A percentile compares a stretch with the other conserved stretches of the same genome.
These are phyloP conservation scores for Lentinula edodes DNA, from an alignment of 768 basidiomycete genomes.

Conservation along the genomic window DNA sequence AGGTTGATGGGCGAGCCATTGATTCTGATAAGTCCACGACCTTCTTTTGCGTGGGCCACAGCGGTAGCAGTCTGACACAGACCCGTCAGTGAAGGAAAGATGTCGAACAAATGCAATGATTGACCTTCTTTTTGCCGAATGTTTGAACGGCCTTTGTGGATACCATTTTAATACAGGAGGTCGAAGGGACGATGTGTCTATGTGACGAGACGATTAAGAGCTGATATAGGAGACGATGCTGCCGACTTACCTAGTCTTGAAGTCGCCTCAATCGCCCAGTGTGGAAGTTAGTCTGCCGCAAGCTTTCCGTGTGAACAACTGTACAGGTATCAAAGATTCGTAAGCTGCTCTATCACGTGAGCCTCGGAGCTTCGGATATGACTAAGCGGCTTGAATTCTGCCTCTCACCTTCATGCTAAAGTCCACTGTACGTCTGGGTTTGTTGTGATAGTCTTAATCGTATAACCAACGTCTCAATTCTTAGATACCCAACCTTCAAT, in stretches of 20 bases:
- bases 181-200: constrained; percentile 15
- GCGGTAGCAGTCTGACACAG: constrained; percentile 85
- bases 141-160: constrained; percentile 93
- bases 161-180: constrained; percentile 48
- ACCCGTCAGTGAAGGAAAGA: constrained; percentile 5
- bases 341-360: not conserved
- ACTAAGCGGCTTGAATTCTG: not conserved
- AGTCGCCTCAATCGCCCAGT: not conserved
- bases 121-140: constrained; percentile 99
- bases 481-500: not conserved
- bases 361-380: not conserved
- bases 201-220: constrained; percentile 7
- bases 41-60: constrained; percentile 94
- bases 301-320: not conserved
- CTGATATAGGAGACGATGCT: constrained; percentile 6
- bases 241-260: constrained; percentile 11
- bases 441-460: not conserved
- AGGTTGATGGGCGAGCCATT: constrained; percentile 97
- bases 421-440: not conserved
- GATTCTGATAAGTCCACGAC: constrained; percentile 92
- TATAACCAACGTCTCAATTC: not conserved
- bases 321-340: not conserved
- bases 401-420: not conserved
- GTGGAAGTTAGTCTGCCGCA: not conserved
- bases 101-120: constrained; percentile 16